Base-by-base conservation (phyloP, 225 moss, liverwort and hornwort species). In the Neckera pumila region DNA sequence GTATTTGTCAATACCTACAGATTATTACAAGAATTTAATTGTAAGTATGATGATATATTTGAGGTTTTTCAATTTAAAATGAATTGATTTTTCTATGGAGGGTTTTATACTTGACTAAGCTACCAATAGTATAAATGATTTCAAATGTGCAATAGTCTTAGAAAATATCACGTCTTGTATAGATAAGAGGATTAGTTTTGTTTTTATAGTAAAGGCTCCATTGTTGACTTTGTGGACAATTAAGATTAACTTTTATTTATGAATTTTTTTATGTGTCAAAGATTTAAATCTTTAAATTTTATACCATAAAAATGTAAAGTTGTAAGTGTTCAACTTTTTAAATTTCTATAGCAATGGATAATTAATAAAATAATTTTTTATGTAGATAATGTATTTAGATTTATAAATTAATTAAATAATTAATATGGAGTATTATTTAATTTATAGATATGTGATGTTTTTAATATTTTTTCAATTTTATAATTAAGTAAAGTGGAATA, bases 391-490 rank as follows among this genome's bases (percentile, higher is more conserved):
- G 9, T n/a, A 66, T 3, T 11, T 20, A 16, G 5, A 51, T 3
- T 51, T 51, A 2, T 51, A 51, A 51, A 51, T 51, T 51, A 16
- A n/a, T 11, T 21, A 66, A 20, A 36, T 36, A 6, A 20, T n/a
- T 36, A 2, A 3, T n/a, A n/a, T n/a, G n/a, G n/a, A n/a, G n/a
- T 6, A 36, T 66, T 6, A 6, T 21, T 36, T 0, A n/a, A 36
- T 11, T n/a, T 66, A 0, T 11, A n/a, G 3, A 20, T n/a, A 36
- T 66, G 0, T 20, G 18, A 34, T 20, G 1, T 36, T 19, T 54
- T 20, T 6, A 11, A 7, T 31, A 0, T 20, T 6, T 12, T 20
- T 36, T 7, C 19, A 63, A 63, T 11, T 66, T 11, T 21, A 11
- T 34, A 65, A 34, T 34, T 11, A 20, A 3, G 36, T 66, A 11